Base-by-base conservation (phyloP, 371 early-diverging fungal species). In the Funneliformis caledonium region DNA sequence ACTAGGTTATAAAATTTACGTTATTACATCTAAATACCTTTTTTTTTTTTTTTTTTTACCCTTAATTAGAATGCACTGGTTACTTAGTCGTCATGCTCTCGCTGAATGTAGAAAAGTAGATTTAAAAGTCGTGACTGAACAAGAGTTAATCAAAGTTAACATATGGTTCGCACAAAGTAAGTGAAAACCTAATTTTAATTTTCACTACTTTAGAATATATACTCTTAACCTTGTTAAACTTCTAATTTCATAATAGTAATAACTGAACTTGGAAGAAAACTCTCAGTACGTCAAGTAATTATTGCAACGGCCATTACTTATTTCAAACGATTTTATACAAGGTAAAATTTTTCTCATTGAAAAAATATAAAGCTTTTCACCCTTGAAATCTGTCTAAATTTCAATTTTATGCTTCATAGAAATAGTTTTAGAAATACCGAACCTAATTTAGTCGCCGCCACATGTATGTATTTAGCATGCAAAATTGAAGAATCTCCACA, bases 401-500 rank as follows among this genome's bases (percentile, higher is more conserved):
- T 14, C 19, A 42, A 37, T 45, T 42, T 43, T 22, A 43, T 56
- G 7, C 56, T 69, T 0, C 19, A 43, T 82, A 94, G 94, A 76
- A 95, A 95, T 82, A 89, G 91, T 68, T 85, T 92, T 74, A 86
- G 89, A 45, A 84, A 87, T 37, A 92, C 92, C 31, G 96, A 97
- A 81, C 95, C 96, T 16, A 87, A 89, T 31, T 87, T 96, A 11
- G 94, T 96, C 52, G 85, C 91, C 3, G 89, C 92, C 9, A 95
- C 96, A 0, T 96, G 95, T 81, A 88, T 95, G 45, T 96, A 96
- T 82, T 83, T 96, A 62, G 97, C 97, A 5, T 92, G 94, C 83
- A 96, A 97, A 82, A 92, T 95, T 60, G 97, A 96, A 82, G 97
- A 96, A 82, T 92, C 91, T 81, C 96, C 97, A 33, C 88, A 93